phyloP scores from a whole-genome alignment of 257 asterid genomes.

The Eucommia ulmoides region DNA sequence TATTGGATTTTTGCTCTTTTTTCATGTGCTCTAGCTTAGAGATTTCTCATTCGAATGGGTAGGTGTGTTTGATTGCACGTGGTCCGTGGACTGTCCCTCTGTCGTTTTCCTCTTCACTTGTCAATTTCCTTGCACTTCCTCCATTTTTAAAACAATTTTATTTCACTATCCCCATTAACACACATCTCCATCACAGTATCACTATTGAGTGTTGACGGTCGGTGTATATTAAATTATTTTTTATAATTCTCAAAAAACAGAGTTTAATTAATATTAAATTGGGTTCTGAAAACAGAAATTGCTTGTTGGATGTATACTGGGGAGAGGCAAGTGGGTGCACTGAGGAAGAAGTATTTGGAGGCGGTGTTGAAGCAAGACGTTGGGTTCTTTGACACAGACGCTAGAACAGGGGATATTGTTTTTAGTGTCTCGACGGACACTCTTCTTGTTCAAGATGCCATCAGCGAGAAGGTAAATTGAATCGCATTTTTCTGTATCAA shows the following conservation, averaged over 20 bases:
- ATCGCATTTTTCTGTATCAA: no score
- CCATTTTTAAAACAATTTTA: no score
- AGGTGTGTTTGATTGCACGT: slow-evolving; percentile 75
- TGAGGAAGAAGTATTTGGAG: slow-evolving; percentile 87
- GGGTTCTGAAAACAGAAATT: slow-evolving; percentile 39
- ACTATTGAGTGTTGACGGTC: no score
- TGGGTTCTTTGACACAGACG: slow-evolving; percentile 98
- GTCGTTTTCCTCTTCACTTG: slow-evolving; percentile 60
- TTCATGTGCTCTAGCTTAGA: no score
- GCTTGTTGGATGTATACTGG: slow-evolving; percentile 98
- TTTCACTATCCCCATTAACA: neutral
- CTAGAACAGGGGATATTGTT: slow-evolving; percentile 95
- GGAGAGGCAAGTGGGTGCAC: slow-evolving; percentile 81
- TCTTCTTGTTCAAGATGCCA: slow-evolving; percentile 97
- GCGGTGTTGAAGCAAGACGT: slow-evolving; percentile 95
- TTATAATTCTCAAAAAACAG: no score
- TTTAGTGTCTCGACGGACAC: slow-evolving; percentile 96
- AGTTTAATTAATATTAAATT: no score
- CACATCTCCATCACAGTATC: neutral
- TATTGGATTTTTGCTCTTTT: no score
- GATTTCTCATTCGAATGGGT: no score
- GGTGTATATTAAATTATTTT: neutral
- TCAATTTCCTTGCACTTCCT: slow-evolving; percentile 23
- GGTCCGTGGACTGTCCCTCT: slow-evolving; percentile 79
- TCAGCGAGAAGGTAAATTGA: slow-evolving; percentile 88